phyloP scores from a whole-genome alignment of 305 asterid species.

The Solanum chacoense region DNA sequence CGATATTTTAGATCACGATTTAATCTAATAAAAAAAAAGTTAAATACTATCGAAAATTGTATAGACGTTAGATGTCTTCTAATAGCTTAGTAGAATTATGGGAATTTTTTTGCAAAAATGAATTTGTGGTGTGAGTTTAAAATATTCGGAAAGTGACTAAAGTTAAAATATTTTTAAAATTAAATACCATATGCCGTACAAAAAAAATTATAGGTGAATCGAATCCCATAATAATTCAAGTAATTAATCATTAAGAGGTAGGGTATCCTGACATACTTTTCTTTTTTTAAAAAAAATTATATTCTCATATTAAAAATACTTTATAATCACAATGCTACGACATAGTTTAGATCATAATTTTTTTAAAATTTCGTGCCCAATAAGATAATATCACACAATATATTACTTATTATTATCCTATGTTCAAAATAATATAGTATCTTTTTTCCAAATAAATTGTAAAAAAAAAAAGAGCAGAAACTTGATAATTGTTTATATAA shows the following conservation, averaged over 20 bases:
- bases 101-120: not conserved
- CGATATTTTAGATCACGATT: not conserved
- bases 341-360: not conserved
- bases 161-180: not conserved
- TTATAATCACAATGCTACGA: not conserved
- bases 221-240: not conserved
- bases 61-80: not conserved
- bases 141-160: not conserved
- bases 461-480: no score
- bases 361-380: not conserved
- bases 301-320: no score
- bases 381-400: not conserved
- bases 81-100: not conserved
- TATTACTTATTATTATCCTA: not conserved
- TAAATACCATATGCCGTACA: not conserved
- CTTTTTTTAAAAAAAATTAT: no score
- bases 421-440: no score
- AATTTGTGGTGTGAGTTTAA: not conserved
- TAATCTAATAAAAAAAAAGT: not conserved
- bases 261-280: not conserved
- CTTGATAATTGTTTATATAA: no score
- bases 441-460: no score
- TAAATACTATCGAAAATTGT: not conserved
- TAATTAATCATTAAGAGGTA: not conserved
- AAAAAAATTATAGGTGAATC: not conserved